Evolutionary conservation across 768 basidiomycete genomes (phyloP), one percentile per base, ranked within the genome.

Genomic region (Hortiboletus campestris): DNA sequence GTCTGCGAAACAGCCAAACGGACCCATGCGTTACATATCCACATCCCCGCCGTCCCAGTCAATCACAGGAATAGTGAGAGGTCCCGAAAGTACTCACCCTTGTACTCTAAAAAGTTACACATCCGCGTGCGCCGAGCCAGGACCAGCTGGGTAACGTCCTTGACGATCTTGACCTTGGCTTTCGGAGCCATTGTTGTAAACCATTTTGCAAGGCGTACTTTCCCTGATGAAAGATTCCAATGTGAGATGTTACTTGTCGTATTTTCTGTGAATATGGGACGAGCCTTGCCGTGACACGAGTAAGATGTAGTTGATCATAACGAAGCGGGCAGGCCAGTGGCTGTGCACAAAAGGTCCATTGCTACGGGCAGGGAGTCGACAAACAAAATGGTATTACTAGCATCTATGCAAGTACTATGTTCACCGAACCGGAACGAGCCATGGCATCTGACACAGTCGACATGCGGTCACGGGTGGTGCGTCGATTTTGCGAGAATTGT

Each of bases 31-130:
- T 39, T 16, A 40, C 42, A 41, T 41, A 38, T 32, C 41, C 32
- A 41, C 20, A 6, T 14, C 25, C 42, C 25, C 41, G 16, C n/a
- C 31, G 16, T 46, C 35, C 16, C 12, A 58, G 14, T 25, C 25
- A 25, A 25, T 25, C 25, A 6, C 25, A 4, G 25, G 25, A 4
- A 25, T 6, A 25, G 25, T 25, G 25, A 25, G 25, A 25, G 25
- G 25, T 25, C 25, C 6, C 25, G 25, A 25, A 25, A 25, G 25
- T 1, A 56, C 82, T 62, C 56, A 88, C 95, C 95, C 77, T 95
- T 97, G 78, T 97, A 97, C 70, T 98, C 96, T 39, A 98, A 73
- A 66, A 98, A 89, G 74, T 98, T 98, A 69, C 94, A 97, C 92
- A 94, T 95, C 52, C 89, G 80, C 47, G 90, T 91, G 55, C 90